A percentile compares a stretch with the other conserved stretches of the same genome.
Evolutionary conservation across 495 filamentous ascomycete genomes (phyloP).

Genomic region (Neurospora sp.): DNA sequence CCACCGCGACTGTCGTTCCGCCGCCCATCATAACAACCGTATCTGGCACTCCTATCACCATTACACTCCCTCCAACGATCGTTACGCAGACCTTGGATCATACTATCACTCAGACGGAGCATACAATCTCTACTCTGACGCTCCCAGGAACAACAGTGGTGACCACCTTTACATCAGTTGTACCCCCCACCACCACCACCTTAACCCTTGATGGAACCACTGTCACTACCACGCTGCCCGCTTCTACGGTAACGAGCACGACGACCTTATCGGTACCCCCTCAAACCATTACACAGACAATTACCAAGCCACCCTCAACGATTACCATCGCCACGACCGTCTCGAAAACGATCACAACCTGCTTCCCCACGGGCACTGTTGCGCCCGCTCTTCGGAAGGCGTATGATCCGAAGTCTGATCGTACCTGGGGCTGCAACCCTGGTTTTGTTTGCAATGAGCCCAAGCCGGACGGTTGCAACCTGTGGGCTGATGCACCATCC

Average conservation of each 20-base stretch:
- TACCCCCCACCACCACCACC: conserved; percentile 16
- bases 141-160: conserved; percentile 18
- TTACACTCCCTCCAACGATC: conserved; percentile 7
- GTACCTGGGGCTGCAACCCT: conserved; percentile 51
- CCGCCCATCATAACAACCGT: conserved; percentile 8
- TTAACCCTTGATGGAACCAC: conserved; percentile 10
- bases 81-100: conserved; percentile 11
- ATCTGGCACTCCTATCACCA: conserved; percentile 8
- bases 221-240: conserved; percentile 20
- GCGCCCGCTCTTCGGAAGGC: not conserved
- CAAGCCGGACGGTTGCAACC: conserved; percentile 37
- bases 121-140: conserved; percentile 4
- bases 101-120: conserved; percentile 9
- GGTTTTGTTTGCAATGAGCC: conserved; percentile 49
- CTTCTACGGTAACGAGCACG: conserved; percentile 13
- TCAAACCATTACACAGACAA: conserved; percentile 1
- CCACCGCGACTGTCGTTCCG: conserved; percentile 11
- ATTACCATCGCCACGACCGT: conserved; percentile 11
- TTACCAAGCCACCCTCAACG: conserved; percentile 14
- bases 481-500: conserved; percentile 26
- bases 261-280: not conserved
- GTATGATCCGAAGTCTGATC: conserved; percentile 14
- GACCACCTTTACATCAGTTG: conserved; percentile 9
- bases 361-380: conserved; percentile 17
- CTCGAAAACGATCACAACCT: conserved; percentile 20